Conservation (phyloP, 2,329 filamentous ascomycete genomes). For the Trichoderma arundinaceum region DNA sequence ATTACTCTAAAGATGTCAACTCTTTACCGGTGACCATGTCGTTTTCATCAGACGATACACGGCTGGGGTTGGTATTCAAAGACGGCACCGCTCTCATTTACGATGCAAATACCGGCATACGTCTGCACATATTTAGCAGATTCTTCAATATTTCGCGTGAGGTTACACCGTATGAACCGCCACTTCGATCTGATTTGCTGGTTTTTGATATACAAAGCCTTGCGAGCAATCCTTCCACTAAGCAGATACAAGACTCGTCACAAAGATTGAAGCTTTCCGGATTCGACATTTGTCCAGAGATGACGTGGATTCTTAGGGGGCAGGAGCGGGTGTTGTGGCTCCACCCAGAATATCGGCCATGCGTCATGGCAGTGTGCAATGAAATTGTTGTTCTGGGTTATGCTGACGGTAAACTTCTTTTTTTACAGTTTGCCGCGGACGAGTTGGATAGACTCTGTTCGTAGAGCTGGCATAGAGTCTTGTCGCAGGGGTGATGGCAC, state of each 20-base stretch:
- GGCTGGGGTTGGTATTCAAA: neutral
- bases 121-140: neutral
- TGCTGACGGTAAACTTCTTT: neutral
- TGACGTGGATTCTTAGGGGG: neutral
- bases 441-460: neutral
- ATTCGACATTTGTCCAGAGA: neutral
- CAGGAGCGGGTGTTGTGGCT: constrained; percentile 2
- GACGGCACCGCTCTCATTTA: neutral
- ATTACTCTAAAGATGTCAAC: neutral
- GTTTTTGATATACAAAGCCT: neutral
- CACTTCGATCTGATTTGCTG: neutral
- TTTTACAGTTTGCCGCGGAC: neutral
- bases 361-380: neutral
- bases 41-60: neutral
- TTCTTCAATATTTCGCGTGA: neutral
- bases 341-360: neutral
- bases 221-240: rapidly evolving
- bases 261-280: neutral
- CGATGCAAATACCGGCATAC: neutral
- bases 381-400: neutral
- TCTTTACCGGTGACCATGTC: neutral
- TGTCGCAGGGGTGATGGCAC: no score
- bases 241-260: neutral
- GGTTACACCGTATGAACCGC: rapidly evolving
- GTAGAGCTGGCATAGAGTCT: neutral